Conservation (phyloP, 805 yeast species). For the Spathaspora girioi region DNA sequence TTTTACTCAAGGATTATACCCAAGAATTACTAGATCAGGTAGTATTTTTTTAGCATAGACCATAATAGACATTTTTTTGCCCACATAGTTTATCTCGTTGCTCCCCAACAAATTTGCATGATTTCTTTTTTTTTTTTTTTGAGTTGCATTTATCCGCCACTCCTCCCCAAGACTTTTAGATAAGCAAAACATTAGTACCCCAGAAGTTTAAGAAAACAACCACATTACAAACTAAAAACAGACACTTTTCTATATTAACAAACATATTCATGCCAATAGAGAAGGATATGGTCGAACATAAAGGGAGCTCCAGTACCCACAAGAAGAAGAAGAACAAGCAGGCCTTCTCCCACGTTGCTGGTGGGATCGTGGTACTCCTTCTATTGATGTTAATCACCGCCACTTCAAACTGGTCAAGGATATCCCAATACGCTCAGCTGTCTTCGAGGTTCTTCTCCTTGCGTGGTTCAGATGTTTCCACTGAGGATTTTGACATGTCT, state of each 20-base stretch:
- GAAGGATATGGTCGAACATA: neutral
- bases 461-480: neutral
- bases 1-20: conserved; percentile 15
- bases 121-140: neutral
- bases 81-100: neutral
- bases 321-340: neutral
- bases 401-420: neutral
- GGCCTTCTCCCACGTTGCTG: neutral
- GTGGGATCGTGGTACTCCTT: neutral
- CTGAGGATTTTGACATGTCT: neutral
- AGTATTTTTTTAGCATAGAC: conserved; percentile 4
- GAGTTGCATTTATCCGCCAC: neutral
- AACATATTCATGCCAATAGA: neutral
- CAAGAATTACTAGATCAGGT: conserved; percentile 8
- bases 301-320: neutral
- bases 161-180: neutral
- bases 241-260: neutral
- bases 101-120: conserved; percentile 1
- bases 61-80: neutral
- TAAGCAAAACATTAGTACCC: neutral
- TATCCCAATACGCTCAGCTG: neutral
- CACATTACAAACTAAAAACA: neutral
- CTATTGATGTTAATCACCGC: neutral
- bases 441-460: neutral
- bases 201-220: neutral